Evolutionary conservation across 805 yeast species (phyloP).

Genomic region (Wickerhamia fluorescens): DNA sequence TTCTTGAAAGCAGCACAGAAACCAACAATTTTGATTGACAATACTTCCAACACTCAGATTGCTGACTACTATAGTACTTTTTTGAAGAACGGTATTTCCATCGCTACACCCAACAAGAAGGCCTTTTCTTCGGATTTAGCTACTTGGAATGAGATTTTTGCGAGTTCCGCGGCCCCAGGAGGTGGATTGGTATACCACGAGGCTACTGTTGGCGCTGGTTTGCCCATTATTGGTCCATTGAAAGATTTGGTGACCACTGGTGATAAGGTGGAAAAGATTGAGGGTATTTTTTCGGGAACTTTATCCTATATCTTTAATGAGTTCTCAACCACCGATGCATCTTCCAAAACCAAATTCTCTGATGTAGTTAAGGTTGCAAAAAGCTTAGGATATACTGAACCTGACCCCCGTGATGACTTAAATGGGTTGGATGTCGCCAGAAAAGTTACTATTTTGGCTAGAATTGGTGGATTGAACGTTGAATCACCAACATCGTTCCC

Average conservation of each 20-base stretch:
- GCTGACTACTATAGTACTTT: conserved; percentile 75
- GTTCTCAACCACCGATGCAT: conserved; percentile 63
- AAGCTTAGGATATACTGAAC: conserved; percentile 92
- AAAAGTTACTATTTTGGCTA: conserved; percentile 92
- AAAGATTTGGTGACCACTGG: conserved; percentile 89
- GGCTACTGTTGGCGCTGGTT: conserved; percentile 98
- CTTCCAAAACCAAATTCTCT: conserved; percentile 64
- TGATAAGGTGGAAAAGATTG: conserved; percentile 83
- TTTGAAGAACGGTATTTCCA: conserved; percentile 70
- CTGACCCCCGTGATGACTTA: conserved; percentile 98
- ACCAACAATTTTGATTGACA: conserved; percentile 86
- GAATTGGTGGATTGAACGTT: conserved; percentile 81
- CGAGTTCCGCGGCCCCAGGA: conserved; percentile 41
- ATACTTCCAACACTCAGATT: conserved; percentile 78
- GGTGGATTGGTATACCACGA: conserved; percentile 89
- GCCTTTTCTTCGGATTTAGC: conserved; percentile 78
- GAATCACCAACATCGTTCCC: conserved; percentile 90
- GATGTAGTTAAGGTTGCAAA: conserved; percentile 88
- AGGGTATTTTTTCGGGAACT: conserved; percentile 96
- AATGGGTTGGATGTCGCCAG: conserved; percentile 98
- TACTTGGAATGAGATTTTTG: conserved; percentile 73
- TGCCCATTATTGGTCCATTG: conserved; percentile 86
- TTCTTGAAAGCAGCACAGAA: conserved; percentile 58
- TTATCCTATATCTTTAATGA: conserved; percentile 92
- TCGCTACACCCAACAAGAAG: conserved; percentile 98